These are phyloP conservation scores for Rhododendron kiyosumense DNA, from an alignment of 148 eudicot genomes.

Conservation along the genomic window DNA sequence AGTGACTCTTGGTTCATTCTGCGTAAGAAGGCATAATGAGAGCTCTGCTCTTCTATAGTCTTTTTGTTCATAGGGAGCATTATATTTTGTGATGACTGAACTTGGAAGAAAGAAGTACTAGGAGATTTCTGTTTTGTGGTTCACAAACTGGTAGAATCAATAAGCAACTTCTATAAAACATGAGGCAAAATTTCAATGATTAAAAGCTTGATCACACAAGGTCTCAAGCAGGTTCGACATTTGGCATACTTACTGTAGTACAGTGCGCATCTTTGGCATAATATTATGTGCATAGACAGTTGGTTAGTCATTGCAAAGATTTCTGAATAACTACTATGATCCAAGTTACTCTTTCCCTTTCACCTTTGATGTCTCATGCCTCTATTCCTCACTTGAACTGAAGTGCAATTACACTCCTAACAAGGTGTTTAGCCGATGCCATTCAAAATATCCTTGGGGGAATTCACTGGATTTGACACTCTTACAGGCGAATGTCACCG, in stretches of 20 bases:
- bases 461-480: not conserved
- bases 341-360: not conserved
- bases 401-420: slow-evolving; percentile 15
- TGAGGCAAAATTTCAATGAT: not conserved
- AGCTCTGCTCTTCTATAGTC: not conserved
- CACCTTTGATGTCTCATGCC: not conserved
- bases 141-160: not conserved
- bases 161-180: not conserved
- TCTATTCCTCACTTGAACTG: not conserved
- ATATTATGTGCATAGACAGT: not conserved
- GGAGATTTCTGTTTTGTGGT: not conserved
- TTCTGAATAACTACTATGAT: not conserved
- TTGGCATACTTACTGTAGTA: not conserved
- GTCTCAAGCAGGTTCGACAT: not conserved
- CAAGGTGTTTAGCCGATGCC: slow-evolving; percentile 10
- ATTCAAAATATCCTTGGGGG: slow-evolving; percentile 10
- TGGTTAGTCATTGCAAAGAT: not conserved
- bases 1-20: not conserved
- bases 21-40: not conserved
- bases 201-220: not conserved
- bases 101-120: not conserved
- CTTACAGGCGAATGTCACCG: slow-evolving; percentile 7
- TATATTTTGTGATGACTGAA: not conserved
- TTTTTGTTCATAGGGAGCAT: not conserved
- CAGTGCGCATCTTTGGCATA: not conserved